Conservation (phyloP, 2,329 filamentous ascomycete species). For the Fusarium transvaalense region DNA sequence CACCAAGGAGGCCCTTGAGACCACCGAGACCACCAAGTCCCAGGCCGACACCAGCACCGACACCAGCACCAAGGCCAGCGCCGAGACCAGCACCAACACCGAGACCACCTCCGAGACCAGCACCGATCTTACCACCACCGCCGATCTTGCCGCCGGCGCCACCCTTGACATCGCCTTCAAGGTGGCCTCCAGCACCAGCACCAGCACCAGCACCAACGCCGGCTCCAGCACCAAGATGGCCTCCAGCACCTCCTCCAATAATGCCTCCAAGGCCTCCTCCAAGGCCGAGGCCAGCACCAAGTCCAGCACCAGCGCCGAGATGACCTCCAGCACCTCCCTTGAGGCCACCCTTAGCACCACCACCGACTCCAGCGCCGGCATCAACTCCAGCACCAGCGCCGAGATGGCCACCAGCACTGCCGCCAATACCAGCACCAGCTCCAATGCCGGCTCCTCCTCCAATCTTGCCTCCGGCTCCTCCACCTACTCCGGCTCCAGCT, state of each 20-base stretch:
- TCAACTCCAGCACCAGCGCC: neutral
- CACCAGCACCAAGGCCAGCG: neutral
- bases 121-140: neutral
- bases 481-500: neutral
- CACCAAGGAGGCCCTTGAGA: slow-evolving; percentile 16
- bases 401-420: neutral
- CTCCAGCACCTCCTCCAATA: neutral
- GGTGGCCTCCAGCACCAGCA: neutral
- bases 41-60: slow-evolving; percentile 6
- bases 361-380: neutral
- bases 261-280: no score
- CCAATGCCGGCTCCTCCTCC: neutral
- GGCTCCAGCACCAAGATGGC: neutral
- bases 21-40: slow-evolving; percentile 10
- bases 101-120: slow-evolving; percentile 5
- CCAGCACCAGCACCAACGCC: neutral
- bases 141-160: neutral
- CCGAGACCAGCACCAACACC: slow-evolving; percentile 1
- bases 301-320: neutral
- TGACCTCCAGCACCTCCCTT: slow-evolving; percentile 9
- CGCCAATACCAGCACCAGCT: neutral
- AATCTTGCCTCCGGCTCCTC: neutral
- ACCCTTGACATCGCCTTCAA: neutral
- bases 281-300: slow-evolving; percentile 11
- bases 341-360: slow-evolving; percentile 3